Percentiles rank a stretch among this genome's conserved stretches.
phyloP scores from a whole-genome alignment of 306 rosid species.

The Arachis stenosperma region DNA sequence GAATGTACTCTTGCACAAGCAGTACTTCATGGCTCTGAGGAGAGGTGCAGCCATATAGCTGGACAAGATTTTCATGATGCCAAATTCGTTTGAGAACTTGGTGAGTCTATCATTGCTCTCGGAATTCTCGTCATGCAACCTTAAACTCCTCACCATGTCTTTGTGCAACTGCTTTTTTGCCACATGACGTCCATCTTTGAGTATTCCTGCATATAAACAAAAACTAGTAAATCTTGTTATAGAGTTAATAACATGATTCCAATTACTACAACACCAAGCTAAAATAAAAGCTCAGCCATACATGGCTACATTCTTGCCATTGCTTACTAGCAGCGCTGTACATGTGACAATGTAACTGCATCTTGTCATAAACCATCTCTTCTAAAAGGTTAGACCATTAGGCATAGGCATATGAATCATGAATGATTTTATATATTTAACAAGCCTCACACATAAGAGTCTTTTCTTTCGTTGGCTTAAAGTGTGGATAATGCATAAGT shows the following conservation, averaged over 20 bases:
- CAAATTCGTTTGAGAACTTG: conserved; percentile 61
- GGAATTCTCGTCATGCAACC: conserved; percentile 37
- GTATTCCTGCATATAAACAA: conserved; percentile 31
- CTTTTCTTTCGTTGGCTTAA: no score
- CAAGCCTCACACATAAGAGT: no score
- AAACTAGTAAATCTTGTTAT: conserved; percentile 18
- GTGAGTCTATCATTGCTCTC: not conserved
- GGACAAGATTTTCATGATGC: conserved; percentile 66
- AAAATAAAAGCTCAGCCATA: not conserved
- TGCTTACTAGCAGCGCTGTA: not conserved
- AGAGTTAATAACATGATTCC: not conserved
- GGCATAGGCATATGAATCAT: no score
- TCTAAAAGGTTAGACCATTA: no score
- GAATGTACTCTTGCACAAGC: conserved; percentile 67
- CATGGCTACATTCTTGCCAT: not conserved
- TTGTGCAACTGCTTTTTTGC: conserved; percentile 43
- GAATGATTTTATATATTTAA: no score
- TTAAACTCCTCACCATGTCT: conserved; percentile 34
- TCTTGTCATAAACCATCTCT: no score
- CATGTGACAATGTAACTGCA: no score
- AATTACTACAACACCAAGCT: not conserved
- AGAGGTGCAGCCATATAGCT: conserved; percentile 72
- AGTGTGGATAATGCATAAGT: no score
- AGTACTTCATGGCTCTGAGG: conserved; percentile 58
- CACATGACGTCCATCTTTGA: conserved; percentile 37